Evolutionary conservation across 2,329 filamentous ascomycete species (phyloP).

Genomic region (Coniella vitis): DNA sequence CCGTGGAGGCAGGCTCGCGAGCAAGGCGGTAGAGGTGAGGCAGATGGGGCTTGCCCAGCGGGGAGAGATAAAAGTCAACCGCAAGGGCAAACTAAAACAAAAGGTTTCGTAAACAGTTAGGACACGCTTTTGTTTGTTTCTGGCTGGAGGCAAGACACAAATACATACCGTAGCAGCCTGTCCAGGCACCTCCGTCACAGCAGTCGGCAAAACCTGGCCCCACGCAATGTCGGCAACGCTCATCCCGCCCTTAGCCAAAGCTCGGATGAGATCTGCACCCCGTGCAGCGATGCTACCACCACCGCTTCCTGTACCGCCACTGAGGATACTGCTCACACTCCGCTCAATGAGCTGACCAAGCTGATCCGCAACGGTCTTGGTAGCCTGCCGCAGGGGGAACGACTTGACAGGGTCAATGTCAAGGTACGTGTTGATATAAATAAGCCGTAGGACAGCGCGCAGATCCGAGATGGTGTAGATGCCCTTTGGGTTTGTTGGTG

Average conservation of each 20-base stretch:
- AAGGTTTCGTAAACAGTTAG: too few species aligned
- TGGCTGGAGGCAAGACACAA: too few species aligned
- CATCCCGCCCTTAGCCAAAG: constrained; percentile 56
- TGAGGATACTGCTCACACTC: constrained; percentile 54
- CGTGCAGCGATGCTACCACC: constrained; percentile 53
- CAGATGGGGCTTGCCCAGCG: constrained; percentile 47
- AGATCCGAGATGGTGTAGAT: constrained; percentile 48
- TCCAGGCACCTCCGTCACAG: constrained; percentile 60
- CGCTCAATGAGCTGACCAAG: constrained; percentile 56
- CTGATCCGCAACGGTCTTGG: constrained; percentile 48
- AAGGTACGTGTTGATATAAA: constrained; percentile 61
- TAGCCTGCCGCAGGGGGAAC: constrained; percentile 55
- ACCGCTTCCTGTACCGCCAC: constrained; percentile 37
- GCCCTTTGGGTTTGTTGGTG: constrained; percentile 51
- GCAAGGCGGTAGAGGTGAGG: constrained; percentile 56
- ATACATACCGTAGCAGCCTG: constrained; percentile 64
- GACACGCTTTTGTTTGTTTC: too few species aligned
- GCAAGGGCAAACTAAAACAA: constrained; percentile 58
- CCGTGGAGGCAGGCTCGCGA: constrained; percentile 43
- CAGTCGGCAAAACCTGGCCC: constrained; percentile 62
- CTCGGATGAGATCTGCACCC: constrained; percentile 59
- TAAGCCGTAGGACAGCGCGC: constrained; percentile 55
- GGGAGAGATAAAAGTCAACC: constrained; percentile 64
- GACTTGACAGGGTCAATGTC: constrained; percentile 60
- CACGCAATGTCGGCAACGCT: constrained; percentile 61